phyloP scores from a whole-genome alignment of 108 stramenopile genomes.

The Aurantiochytrium sp. region DNA sequence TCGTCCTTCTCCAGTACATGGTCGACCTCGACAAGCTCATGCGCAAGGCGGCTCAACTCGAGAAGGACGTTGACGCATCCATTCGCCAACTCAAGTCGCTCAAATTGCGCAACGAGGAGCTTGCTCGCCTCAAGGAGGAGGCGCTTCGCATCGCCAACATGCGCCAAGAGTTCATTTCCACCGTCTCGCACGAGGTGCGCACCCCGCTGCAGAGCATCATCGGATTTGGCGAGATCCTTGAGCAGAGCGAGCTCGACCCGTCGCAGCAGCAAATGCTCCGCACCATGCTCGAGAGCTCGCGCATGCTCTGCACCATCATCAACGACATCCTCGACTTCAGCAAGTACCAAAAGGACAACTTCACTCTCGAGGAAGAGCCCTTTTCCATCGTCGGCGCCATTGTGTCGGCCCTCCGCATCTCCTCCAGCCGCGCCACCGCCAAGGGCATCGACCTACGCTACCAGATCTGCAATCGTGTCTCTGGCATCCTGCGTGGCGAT shows the following conservation, averaged over 20 bases:
- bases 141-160: not conserved
- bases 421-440: not conserved
- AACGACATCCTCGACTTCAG: conserved; percentile 17
- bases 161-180: conserved; percentile 9
- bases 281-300: not conserved
- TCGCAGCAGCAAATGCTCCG: not conserved
- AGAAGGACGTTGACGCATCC: not conserved
- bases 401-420: not conserved
- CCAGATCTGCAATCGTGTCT: not conserved
- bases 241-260: not conserved
- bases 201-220: conserved; percentile 22
- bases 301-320: conserved; percentile 15
- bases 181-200: not conserved
- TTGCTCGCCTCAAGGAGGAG: not conserved
- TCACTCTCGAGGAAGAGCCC: not conserved
- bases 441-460: not conserved
- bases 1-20: not conserved
- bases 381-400: not conserved
- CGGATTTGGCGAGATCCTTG: conserved; percentile 5
- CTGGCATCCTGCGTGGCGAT: not conserved
- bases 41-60: not conserved
- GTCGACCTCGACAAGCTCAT: not conserved
- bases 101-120: not conserved
- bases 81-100: not conserved
- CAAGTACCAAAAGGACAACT: conserved; percentile 16